Conservation (phyloP, 2,329 filamentous ascomycete genomes). For the Sporothrix euskadiensis region DNA sequence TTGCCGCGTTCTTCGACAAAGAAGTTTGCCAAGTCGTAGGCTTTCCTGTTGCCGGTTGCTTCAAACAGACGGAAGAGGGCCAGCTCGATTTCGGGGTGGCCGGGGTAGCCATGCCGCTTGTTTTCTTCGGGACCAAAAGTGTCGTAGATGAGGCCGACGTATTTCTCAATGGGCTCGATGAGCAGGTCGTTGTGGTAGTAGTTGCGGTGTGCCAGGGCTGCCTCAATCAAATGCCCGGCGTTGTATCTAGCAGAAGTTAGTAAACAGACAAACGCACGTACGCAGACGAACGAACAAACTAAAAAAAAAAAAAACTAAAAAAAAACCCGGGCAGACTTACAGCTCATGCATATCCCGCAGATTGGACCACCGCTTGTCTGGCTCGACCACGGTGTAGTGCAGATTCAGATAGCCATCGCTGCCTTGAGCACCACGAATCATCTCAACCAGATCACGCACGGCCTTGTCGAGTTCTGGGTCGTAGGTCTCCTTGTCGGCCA, state of each 20-base stretch:
- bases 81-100: constrained; percentile 17
- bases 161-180: neutral
- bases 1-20: constrained; percentile 11
- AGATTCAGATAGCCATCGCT: constrained; percentile 14
- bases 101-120: constrained; percentile 9
- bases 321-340: neutral
- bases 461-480: constrained; percentile 4
- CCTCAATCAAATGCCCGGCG: constrained; percentile 9
- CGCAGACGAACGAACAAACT: too few relatives aligned
- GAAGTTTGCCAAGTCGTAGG: neutral
- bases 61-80: neutral
- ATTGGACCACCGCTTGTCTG: constrained; percentile 8
- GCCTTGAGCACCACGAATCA: constrained; percentile 11
- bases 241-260: neutral
- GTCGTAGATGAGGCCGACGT: neutral
- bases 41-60: neutral
- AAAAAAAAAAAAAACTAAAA: too few relatives aligned
- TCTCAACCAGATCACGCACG: neutral
- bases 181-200: neutral
- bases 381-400: constrained; percentile 19
- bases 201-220: neutral
- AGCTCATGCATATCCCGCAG: constrained; percentile 20
- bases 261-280: neutral
- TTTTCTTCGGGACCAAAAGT: constrained; percentile 1
- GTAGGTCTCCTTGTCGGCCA: neutral